A percentile compares a stretch with the other conserved stretches of the same genome.
phyloP scores from a whole-genome alignment of 768 basidiomycete species.

The Paxillus involutus region DNA sequence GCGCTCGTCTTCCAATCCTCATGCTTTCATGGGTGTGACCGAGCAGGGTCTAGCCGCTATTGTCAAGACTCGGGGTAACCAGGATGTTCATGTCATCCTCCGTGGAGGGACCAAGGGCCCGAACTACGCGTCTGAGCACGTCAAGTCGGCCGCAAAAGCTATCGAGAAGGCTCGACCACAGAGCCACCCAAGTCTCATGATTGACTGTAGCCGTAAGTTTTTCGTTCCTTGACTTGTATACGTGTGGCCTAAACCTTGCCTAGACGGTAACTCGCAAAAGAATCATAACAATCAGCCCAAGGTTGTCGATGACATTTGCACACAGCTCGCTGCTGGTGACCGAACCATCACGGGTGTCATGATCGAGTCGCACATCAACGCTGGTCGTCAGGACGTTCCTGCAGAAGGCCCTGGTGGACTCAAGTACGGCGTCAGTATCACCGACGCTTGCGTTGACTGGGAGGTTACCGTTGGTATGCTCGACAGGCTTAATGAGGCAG shows the following conservation, averaged over 20 bases:
- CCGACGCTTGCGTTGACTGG: slow-evolving; percentile 93
- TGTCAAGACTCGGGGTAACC: slow-evolving; percentile 83
- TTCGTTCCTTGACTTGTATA: neutral
- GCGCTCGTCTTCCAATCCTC: slow-evolving; percentile 87
- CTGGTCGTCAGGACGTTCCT: slow-evolving; percentile 89
- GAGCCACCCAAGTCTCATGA: slow-evolving; percentile 72
- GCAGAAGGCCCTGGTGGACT: slow-evolving; percentile 61
- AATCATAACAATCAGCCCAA: slow-evolving; percentile 91
- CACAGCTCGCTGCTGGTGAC: slow-evolving; percentile 70
- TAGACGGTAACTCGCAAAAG: slow-evolving; percentile 95
- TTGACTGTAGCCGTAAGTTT: slow-evolving; percentile 78
- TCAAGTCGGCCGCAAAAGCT: slow-evolving; percentile 57
- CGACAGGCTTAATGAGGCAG: slow-evolving; percentile 58
- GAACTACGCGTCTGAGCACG: slow-evolving; percentile 78
- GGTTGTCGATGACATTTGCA: slow-evolving; percentile 68
- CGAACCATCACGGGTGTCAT: slow-evolving; percentile 89
- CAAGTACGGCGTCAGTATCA: slow-evolving; percentile 84
- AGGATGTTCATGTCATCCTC: slow-evolving; percentile 94
- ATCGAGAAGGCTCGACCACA: slow-evolving; percentile 63
- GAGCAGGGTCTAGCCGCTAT: slow-evolving; percentile 91
- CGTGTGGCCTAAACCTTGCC: neutral
- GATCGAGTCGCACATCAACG: slow-evolving; percentile 94
- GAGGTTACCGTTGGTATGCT: slow-evolving; percentile 75
- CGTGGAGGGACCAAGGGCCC: slow-evolving; percentile 91
- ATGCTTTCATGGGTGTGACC: slow-evolving; percentile 95